Conservation (phyloP, 2,329 filamentous ascomycete genomes). For the Thyridium curvatum region DNA sequence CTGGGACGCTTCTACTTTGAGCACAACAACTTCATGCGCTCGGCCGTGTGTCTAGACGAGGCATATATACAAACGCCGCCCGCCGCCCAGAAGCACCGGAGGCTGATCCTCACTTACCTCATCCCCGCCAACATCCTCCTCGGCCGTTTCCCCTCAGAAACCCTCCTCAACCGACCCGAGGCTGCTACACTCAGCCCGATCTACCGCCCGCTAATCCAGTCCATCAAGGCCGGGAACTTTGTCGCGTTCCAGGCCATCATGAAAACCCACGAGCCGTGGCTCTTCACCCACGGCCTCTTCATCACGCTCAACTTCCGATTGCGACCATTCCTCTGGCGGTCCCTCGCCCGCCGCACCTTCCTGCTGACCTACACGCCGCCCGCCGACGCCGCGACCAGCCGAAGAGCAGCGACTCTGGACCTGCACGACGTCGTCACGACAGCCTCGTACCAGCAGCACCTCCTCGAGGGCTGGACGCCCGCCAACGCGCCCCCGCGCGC, state of each 20-base stretch:
- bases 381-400: conserved; percentile 40
- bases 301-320: conserved; percentile 71
- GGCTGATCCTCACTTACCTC: conserved; percentile 76
- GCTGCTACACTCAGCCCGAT: conserved; percentile 56
- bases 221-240: conserved; percentile 70
- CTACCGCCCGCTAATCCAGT: conserved; percentile 67
- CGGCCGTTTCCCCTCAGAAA: conserved; percentile 69
- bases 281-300: conserved; percentile 69
- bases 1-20: conserved; percentile 85
- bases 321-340: conserved; percentile 78
- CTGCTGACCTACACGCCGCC: conserved; percentile 70
- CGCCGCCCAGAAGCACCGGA: conserved; percentile 64
- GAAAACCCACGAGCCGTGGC: conserved; percentile 60
- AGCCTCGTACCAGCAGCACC: conserved; percentile 58
- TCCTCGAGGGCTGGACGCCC: conserved; percentile 52
- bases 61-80: conserved; percentile 67
- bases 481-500: conserved; percentile 20
- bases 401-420: conserved; percentile 68
- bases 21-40: conserved; percentile 75
- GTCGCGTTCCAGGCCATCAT: conserved; percentile 66
- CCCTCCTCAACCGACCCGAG: conserved; percentile 65
- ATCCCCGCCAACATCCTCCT: conserved; percentile 78
- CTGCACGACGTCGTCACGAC: conserved; percentile 59
- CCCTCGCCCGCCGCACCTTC: conserved; percentile 72
- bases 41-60: conserved; percentile 66